Percentiles rank a stretch among this genome's conserved stretches.
These are phyloP conservation scores for Aspergillus ostianus DNA, from an alignment of 495 filamentous ascomycete genomes.

Conservation along the genomic window DNA sequence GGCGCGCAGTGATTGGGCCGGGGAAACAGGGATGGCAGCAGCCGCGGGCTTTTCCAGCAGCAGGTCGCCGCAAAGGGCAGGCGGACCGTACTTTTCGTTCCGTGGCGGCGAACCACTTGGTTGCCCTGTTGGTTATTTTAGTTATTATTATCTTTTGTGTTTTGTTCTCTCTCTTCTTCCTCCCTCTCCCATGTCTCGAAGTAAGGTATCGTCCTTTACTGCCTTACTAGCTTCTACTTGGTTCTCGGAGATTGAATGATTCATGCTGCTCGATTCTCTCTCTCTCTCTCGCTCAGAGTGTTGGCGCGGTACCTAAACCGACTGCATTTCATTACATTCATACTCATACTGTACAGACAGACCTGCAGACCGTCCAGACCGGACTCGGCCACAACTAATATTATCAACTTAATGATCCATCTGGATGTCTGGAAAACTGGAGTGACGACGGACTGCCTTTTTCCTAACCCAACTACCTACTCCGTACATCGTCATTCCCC, in stretches of 20 bases:
- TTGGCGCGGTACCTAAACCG: neutral
- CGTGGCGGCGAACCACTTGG: slow-evolving; percentile 24
- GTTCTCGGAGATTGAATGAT: neutral
- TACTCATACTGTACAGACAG: neutral
- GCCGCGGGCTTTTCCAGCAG: slow-evolving; percentile 31
- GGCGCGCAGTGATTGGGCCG: slow-evolving; percentile 35
- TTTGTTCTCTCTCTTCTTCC: slow-evolving; percentile 5
- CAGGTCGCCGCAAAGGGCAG: slow-evolving; percentile 44
- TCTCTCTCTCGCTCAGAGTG: too few relatives aligned
- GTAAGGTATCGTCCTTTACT: too few relatives aligned
- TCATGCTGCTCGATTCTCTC: too few relatives aligned
- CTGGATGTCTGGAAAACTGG: too few relatives aligned
- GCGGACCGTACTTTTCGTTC: slow-evolving; percentile 26
- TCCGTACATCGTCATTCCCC: neutral
- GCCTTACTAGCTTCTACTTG: neutral
- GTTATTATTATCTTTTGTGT: slow-evolving; percentile 12
- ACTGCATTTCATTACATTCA: neutral
- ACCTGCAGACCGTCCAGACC: neutral
- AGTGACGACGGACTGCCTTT: too few relatives aligned
- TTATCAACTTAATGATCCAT: neutral
- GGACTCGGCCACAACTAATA: neutral
- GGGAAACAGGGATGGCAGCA: slow-evolving; percentile 38
- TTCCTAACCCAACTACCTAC: neutral
- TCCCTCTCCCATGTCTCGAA: neutral
- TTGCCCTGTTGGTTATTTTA: slow-evolving; percentile 20